Evolutionary conservation across 257 asterid genomes (phyloP), one percentile per base, ranked within the genome.

Genomic region (Plectranthus barbatus): DNA sequence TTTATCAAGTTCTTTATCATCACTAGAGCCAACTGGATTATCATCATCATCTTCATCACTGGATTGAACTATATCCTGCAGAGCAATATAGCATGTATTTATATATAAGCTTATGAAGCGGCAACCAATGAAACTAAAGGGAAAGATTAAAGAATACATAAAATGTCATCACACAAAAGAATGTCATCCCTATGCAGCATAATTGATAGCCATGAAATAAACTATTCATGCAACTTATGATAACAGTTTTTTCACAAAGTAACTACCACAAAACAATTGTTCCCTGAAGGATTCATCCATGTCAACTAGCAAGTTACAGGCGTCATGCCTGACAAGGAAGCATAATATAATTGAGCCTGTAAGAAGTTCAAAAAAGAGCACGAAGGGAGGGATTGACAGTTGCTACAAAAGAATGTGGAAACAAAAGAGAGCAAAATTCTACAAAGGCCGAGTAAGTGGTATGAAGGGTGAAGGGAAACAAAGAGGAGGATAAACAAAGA

Each of bases 31-130:
- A 31, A 31, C 6, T 6, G 36, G 36, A 6, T 6, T 31, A 31
- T 37, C 37, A 17, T 37, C 75, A 55, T 60, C 74, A 31, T 73
- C 77, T 20, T 65, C 76, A n/a, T 73, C 81, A 62, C 77, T 71
- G 40, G 83, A 66, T 62, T 26, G 63, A 63, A 66, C 71, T 64
- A 42, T 65, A 79, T 80, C 94, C 96, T 87, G 91, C 68, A 33
- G 45, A 24, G 14, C 21, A 39, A 71, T 26, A 52, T n/a, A 65
- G 39, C 33, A 11, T 19, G 61, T 26, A 19, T 45, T 26, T 20
- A 7, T 55, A 6, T 23, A 39, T 10, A n/a, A 45, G 73, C 51
- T 9, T 18, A 55, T 47, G 5, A 15, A 48, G 41, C 52, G 57
- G 12, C 56, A 33, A 34, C 46, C 7, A n/a, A n/a, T n/a, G n/a